A percentile compares a stretch with the other conserved stretches of the same genome.
phyloP scores from a whole-genome alignment of 1,284 basidiomycete genomes.

The Ustilago hordei region DNA sequence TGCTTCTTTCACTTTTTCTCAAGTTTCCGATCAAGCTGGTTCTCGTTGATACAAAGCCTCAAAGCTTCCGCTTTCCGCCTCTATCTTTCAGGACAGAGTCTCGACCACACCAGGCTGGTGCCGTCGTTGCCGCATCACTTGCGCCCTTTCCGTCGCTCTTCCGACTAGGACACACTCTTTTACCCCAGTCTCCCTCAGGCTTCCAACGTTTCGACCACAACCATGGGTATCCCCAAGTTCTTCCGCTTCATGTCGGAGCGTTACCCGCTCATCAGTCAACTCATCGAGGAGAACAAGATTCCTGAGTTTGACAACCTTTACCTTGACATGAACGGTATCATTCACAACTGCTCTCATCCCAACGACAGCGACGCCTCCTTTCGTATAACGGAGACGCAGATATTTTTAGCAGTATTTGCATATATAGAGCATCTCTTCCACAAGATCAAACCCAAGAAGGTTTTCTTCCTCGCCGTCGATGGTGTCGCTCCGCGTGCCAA shows the following conservation, averaged over 20 bases:
- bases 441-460: slow-evolving; percentile 95
- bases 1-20: slow-evolving; percentile 14
- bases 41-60: not conserved
- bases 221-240: slow-evolving; percentile 71
- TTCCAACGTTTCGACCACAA: slow-evolving; percentile 17
- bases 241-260: slow-evolving; percentile 81
- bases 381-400: slow-evolving; percentile 90
- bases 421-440: slow-evolving; percentile 97
- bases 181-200: not conserved
- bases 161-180: slow-evolving; percentile 4
- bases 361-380: slow-evolving; percentile 96
- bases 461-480: slow-evolving; percentile 92
- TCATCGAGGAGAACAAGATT: slow-evolving; percentile 96
- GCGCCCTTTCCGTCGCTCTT: not conserved
- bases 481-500: slow-evolving; percentile 98
- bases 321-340: slow-evolving; percentile 98
- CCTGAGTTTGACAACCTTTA: slow-evolving; percentile 90
- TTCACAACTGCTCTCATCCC: slow-evolving; percentile 82
- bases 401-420: slow-evolving; percentile 94
- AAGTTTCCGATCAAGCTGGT: not conserved
- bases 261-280: slow-evolving; percentile 96
- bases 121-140: not conserved
- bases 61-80: not conserved
- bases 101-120: not conserved
- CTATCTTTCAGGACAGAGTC: not conserved